Evolutionary conservation across 2,329 filamentous ascomycete species (phyloP), one percentile per base, ranked within the genome.

Genomic region (Aspergillus brasiliensis): DNA sequence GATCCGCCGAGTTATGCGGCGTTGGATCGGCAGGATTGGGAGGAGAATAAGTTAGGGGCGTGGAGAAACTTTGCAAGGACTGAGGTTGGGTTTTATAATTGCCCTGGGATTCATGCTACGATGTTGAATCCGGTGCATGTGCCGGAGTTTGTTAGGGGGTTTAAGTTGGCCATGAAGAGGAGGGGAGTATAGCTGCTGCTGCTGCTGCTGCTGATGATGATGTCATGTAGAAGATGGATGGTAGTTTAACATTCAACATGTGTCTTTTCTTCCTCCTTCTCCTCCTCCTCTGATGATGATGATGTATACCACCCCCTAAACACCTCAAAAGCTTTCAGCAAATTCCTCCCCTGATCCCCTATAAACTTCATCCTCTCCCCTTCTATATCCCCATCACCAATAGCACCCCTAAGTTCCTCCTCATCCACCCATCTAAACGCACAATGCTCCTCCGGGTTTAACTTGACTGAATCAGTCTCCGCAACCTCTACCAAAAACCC

Each of bases 401-500:
- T 10, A 13, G 7, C 49, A 37, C 6, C 19, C 31, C 56, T 56
- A 3, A 76, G 64, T 13, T 78, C 73, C n/a, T 70, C 71, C 60
- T 78, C 75, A 2, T 63, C 68, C 25, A 70, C 77, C 77, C 77
- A 80, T 11, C 68, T 61, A 60, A 68, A 78, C 0, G 60, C 65
- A 51, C 71, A 67, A 66, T 80, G 77, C 63, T 78, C 77, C 2
- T 62, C 62, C 8, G 67, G 67, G 42, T 73, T 73, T 19, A 79
- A 51, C 27, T 52, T 65, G 3, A 79, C 70, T 8, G 21, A 40
- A 21, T 61, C 64, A 64, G 68, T 65, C 67, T 15, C 49, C 21
- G 55, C 56, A 72, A 76, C 73, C 28, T 77, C 71, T 3, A 77
- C 73, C 40, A 78, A n/a, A 57, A 79, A 79, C 2, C 71, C 69